A percentile compares a stretch with the other conserved stretches of the same genome.
These are phyloP conservation scores for Stentor coeruleus DNA, from an alignment of 73 alveolate genomes.

Conservation along the genomic window DNA sequence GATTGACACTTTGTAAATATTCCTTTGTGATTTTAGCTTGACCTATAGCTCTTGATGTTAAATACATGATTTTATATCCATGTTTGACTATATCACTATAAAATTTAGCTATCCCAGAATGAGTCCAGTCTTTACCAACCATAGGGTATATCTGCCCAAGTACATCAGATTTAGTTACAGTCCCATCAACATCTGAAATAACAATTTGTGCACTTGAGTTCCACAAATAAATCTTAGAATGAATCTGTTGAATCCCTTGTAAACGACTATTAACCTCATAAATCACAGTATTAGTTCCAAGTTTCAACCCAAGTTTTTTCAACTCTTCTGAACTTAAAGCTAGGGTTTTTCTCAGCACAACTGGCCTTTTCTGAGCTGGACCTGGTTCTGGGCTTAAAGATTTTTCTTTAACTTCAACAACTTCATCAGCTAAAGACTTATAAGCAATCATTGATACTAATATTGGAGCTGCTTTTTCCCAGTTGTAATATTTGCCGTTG, in stretches of 20 bases:
- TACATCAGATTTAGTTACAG: constrained; percentile 92
- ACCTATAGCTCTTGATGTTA: constrained; percentile 97
- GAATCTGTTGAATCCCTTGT: constrained; percentile 48
- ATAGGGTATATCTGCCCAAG: constrained; percentile 94
- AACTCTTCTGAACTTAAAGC: constrained; percentile 77
- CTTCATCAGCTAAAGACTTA: constrained; percentile 46
- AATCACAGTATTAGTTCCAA: constrained; percentile 77
- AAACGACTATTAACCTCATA: constrained; percentile 72
- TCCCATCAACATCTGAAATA: constrained; percentile 97
- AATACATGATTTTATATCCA: constrained; percentile 92
- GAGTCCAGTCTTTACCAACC: constrained; percentile 96
- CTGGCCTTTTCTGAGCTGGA: background rate
- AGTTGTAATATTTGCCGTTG: constrained; percentile 68
- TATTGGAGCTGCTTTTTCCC: constrained; percentile 84
- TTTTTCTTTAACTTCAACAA: background rate
- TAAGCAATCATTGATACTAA: constrained; percentile 79
- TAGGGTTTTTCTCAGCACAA: constrained; percentile 28
- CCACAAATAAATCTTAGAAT: constrained; percentile 65
- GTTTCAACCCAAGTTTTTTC: constrained; percentile 50
- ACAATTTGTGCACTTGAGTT: constrained; percentile 68
- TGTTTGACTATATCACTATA: constrained; percentile 60
- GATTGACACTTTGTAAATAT: constrained; percentile 47
- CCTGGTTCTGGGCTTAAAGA: background rate
- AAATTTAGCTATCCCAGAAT: constrained; percentile 78
- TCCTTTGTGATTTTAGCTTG: constrained; percentile 73